phyloP scores from a whole-genome alignment of 192 early-diverging fungal genomes.

The Coemansia brasiliensis region DNA sequence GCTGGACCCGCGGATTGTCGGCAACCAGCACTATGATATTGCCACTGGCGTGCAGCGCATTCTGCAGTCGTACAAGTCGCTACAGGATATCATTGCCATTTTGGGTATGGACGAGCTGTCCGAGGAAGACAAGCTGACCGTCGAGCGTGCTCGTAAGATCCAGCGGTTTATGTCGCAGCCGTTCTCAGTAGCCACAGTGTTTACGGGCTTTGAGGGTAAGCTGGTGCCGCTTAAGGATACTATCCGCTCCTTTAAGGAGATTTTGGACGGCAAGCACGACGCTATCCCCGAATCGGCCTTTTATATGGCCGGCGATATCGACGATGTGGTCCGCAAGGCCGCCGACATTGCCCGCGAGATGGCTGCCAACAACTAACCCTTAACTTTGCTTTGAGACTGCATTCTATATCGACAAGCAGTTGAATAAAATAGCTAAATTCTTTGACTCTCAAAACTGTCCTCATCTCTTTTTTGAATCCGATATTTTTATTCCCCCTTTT shows the following conservation, averaged over 20 bases:
- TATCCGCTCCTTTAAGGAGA: conserved; percentile 96
- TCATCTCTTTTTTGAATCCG: too few relatives aligned
- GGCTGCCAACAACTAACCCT: conserved; percentile 44
- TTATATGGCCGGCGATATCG: conserved; percentile 98
- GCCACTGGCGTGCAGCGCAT: conserved; percentile 94
- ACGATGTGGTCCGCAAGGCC: conserved; percentile 90
- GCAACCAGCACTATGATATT: conserved; percentile 89
- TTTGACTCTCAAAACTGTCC: conserved; percentile 1
- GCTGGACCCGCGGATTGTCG: conserved; percentile 95
- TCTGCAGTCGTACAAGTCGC: conserved; percentile 98
- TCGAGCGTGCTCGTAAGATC: conserved; percentile 99
- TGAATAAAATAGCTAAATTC: too few relatives aligned
- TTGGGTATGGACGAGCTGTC: conserved; percentile 99
- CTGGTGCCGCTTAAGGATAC: conserved; percentile 89
- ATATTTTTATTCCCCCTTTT: conserved; percentile 1
- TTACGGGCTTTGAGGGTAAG: conserved; percentile 97
- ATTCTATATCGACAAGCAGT: not conserved
- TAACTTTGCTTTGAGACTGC: conserved; percentile 3
- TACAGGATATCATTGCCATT: conserved; percentile 99
- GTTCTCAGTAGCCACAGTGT: conserved; percentile 94
- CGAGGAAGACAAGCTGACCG: conserved; percentile 97
- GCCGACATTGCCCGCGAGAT: conserved; percentile 74
- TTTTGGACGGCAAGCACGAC: conserved; percentile 97
- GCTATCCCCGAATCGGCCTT: conserved; percentile 92
- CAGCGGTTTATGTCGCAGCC: conserved; percentile 99